phyloP scores from a whole-genome alignment of 176 grass and related monocot species.

The Puya raimondii region DNA sequence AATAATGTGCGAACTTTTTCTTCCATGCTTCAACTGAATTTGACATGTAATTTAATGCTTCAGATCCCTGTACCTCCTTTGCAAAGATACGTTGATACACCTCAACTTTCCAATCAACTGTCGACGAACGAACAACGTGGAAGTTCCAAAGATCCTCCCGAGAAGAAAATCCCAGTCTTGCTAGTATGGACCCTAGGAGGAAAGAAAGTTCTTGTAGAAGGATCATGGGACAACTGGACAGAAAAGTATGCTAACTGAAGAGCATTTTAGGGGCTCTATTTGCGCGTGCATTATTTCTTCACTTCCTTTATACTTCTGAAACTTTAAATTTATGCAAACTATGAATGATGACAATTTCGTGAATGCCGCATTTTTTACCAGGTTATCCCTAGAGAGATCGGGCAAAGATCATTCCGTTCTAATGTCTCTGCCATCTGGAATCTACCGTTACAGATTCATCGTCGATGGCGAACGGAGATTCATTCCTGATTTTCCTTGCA shows the following conservation, averaged over 20 bases:
- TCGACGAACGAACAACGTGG: slow-evolving; percentile 23
- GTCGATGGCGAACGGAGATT: slow-evolving; percentile 55
- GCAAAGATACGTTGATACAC: slow-evolving; percentile 39
- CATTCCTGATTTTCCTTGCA: slow-evolving; percentile 51
- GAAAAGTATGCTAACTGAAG: not conserved
- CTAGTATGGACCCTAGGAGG: not conserved
- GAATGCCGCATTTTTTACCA: slow-evolving; percentile 15
- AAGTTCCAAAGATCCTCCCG: not conserved
- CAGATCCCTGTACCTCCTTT: slow-evolving; percentile 71
- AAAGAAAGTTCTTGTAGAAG: not conserved
- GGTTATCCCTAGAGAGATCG: slow-evolving; percentile 48
- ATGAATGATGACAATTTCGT: too few relatives aligned
- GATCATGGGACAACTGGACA: not conserved
- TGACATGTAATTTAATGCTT: not conserved
- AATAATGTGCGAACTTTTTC: too few relatives aligned
- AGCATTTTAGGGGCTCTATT: not conserved
- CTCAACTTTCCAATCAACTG: slow-evolving; percentile 36
- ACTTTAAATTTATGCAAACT: too few relatives aligned
- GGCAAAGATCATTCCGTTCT: slow-evolving; percentile 66
- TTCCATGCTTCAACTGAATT: too few relatives aligned
- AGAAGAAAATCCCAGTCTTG: not conserved
- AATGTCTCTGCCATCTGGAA: slow-evolving; percentile 59
- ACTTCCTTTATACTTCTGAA: too few relatives aligned
- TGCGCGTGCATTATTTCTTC: too few relatives aligned
- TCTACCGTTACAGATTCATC: slow-evolving; percentile 70